These are phyloP conservation scores for Termitomyces sp. DNA, from an alignment of 768 basidiomycete species.

Conservation along the genomic window DNA sequence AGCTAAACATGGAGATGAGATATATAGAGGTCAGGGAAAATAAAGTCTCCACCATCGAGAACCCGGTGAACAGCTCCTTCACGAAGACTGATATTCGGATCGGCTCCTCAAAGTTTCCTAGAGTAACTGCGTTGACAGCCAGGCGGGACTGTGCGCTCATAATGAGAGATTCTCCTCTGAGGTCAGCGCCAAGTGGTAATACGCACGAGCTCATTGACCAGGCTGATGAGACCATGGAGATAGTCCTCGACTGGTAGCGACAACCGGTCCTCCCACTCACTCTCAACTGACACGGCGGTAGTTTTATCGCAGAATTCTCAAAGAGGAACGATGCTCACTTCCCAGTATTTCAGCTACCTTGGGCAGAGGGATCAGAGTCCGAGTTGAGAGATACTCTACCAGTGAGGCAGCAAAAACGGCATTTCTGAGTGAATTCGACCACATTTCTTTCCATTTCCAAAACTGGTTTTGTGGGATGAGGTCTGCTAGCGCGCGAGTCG, in stretches of 20 bases:
- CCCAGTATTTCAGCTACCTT: constrained; percentile 53
- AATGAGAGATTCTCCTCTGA: not conserved
- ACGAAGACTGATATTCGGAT: constrained; percentile 74
- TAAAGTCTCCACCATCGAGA: constrained; percentile 58
- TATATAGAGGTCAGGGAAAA: not conserved
- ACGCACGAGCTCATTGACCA: constrained; percentile 77
- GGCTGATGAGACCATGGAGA: constrained; percentile 69
- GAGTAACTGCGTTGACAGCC: constrained; percentile 76
- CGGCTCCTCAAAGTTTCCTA: constrained; percentile 77
- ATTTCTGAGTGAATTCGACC: constrained; percentile 64
- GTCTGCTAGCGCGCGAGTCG: constrained; percentile 43
- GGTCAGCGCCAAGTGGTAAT: too few relatives aligned
- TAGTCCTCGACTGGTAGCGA: constrained; percentile 71
- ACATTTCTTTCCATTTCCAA: constrained; percentile 85
- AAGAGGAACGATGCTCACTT: constrained; percentile 39
- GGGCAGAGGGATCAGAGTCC: constrained; percentile 53
- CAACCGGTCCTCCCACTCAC: constrained; percentile 66
- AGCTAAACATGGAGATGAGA: constrained; percentile 36
- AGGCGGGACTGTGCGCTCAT: constrained; percentile 54
- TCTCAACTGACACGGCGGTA: constrained; percentile 53
- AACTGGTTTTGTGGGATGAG: constrained; percentile 68
- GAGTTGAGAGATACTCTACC: constrained; percentile 55
- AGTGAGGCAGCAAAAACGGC: constrained; percentile 64
- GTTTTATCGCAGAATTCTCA: not conserved
- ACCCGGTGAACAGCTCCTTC: constrained; percentile 79